phyloP scores from a whole-genome alignment of 441 rosid genomes.

The Adansonia rubrostipa region DNA sequence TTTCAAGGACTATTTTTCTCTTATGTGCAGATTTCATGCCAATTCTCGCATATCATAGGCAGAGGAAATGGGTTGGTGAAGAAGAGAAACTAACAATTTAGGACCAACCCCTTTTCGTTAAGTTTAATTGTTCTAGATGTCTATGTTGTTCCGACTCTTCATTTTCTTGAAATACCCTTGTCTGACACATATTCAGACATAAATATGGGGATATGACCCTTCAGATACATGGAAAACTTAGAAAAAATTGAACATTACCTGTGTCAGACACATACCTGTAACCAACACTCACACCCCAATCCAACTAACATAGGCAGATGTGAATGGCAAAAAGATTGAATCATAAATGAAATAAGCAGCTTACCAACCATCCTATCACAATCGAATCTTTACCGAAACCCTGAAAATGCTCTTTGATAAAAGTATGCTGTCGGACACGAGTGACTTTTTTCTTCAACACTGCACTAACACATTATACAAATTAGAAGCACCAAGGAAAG shows the following conservation, averaged over 20 bases:
- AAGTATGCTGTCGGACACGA: conserved; percentile 56
- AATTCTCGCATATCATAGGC: neutral
- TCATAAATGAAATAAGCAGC: conserved; percentile 25
- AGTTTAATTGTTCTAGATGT: neutral
- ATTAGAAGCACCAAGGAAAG: conserved; percentile 18
- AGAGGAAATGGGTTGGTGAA: neutral
- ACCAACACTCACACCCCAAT: too few relatives aligned
- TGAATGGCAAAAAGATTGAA: neutral
- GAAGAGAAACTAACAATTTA: neutral
- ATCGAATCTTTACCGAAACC: conserved; percentile 61
- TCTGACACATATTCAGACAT: too few relatives aligned
- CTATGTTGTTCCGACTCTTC: too few relatives aligned
- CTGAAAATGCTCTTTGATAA: conserved; percentile 58
- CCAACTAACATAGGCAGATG: neutral
- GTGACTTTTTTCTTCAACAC: conserved; percentile 55
- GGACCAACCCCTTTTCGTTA: neutral
- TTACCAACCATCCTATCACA: conserved; percentile 67
- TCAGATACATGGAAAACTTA: too few relatives aligned
- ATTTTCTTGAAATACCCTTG: too few relatives aligned
- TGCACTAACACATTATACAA: conserved; percentile 39
- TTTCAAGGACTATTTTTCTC: neutral
- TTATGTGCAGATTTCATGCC: neutral
- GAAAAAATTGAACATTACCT: too few relatives aligned
- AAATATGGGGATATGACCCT: too few relatives aligned
- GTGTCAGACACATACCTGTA: too few relatives aligned